Evolutionary conservation across 768 basidiomycete species (phyloP).

Genomic region (Kwoniella mangroviensis): DNA sequence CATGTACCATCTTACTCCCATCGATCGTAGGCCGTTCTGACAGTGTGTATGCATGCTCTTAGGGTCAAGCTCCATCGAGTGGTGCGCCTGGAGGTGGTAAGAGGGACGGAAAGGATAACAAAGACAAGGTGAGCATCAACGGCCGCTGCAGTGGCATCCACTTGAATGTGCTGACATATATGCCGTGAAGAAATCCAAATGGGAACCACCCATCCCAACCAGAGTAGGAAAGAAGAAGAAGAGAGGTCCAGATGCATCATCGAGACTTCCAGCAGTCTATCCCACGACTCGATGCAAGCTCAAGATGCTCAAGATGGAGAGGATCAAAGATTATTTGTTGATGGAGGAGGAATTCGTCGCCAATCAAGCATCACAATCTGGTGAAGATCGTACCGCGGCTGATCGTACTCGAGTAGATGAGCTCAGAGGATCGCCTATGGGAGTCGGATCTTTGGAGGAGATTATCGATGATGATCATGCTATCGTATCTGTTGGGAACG

Average conservation of each 20-base stretch:
- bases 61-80: slow-evolving; percentile 57
- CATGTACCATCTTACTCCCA: no score
- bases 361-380: slow-evolving; percentile 57
- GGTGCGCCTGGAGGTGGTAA: slow-evolving; percentile 42
- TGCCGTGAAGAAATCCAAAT: slow-evolving; percentile 69
- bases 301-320: slow-evolving; percentile 92
- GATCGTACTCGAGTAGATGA: slow-evolving; percentile 92
- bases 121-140: slow-evolving; percentile 46
- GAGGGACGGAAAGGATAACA: slow-evolving; percentile 43
- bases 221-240: slow-evolving; percentile 96
- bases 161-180: neutral
- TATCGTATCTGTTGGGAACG: slow-evolving; percentile 92
- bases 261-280: slow-evolving; percentile 87
- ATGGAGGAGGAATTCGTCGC: slow-evolving; percentile 67
- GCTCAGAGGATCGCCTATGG: slow-evolving; percentile 92
- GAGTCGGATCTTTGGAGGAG: slow-evolving; percentile 97
- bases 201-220: slow-evolving; percentile 97
- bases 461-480: slow-evolving; percentile 67
- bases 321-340: slow-evolving; percentile 96
- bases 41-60: no score
- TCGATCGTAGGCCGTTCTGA: no score
- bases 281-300: slow-evolving; percentile 95
- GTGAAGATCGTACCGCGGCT: slow-evolving; percentile 95
- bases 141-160: neutral
- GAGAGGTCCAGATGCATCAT: slow-evolving; percentile 86